A percentile compares a stretch with the other conserved stretches of the same genome.
These are phyloP conservation scores for Knufia fluminis DNA, from an alignment of 2,329 filamentous ascomycete genomes.

Conservation along the genomic window DNA sequence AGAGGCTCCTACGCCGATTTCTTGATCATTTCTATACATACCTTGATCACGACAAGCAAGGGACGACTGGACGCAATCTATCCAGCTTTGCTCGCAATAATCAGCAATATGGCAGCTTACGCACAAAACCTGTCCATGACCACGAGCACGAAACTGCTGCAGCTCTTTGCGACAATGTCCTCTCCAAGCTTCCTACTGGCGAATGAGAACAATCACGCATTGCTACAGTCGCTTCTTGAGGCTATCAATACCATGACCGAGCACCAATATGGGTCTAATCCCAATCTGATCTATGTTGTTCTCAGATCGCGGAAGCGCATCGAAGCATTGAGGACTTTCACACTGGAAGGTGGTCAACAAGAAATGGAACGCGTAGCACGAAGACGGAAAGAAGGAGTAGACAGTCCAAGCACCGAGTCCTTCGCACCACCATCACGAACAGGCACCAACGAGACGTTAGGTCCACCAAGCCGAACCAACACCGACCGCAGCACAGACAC, in stretches of 20 bases:
- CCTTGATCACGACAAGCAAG: slow-evolving; percentile 81
- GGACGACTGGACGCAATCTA: slow-evolving; percentile 86
- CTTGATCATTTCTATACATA: slow-evolving; percentile 88
- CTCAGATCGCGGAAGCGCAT: slow-evolving; percentile 73
- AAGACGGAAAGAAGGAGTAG: slow-evolving; percentile 40
- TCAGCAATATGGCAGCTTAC: slow-evolving; percentile 87
- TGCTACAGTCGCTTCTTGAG: slow-evolving; percentile 74
- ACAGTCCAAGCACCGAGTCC: slow-evolving; percentile 48
- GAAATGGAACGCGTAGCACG: slow-evolving; percentile 61
- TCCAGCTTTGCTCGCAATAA: slow-evolving; percentile 78
- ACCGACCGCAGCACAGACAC: slow-evolving; percentile 10
- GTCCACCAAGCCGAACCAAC: slow-evolving; percentile 9
- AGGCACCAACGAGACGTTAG: slow-evolving; percentile 11
- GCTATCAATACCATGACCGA: slow-evolving; percentile 85
- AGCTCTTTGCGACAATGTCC: slow-evolving; percentile 86
- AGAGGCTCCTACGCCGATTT: slow-evolving; percentile 88
- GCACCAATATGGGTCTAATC: slow-evolving; percentile 67
- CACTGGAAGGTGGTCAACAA: slow-evolving; percentile 81
- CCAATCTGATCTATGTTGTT: slow-evolving; percentile 69
- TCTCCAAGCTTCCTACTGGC: slow-evolving; percentile 84
- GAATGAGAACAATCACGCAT: slow-evolving; percentile 79
- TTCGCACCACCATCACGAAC: slow-evolving; percentile 13
- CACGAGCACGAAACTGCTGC: slow-evolving; percentile 72
- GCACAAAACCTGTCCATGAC: slow-evolving; percentile 65
- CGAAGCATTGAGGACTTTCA: slow-evolving; percentile 76